Base-by-base conservation (phyloP, 2,329 filamentous ascomycete genomes). In the Zelopaecilomyces penicillatus region DNA sequence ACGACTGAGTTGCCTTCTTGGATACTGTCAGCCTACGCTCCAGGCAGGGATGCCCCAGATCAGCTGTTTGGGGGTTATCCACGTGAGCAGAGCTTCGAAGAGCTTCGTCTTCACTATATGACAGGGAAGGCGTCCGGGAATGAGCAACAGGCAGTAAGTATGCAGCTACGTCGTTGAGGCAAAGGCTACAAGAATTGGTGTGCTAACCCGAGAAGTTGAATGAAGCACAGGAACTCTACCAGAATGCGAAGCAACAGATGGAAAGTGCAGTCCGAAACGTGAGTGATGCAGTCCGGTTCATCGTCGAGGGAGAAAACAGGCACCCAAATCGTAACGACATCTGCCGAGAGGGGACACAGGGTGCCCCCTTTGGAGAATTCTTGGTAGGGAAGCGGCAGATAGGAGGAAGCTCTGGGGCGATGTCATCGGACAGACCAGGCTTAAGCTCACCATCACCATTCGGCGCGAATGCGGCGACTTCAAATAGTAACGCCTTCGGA, bases 31-130 rank as follows among this genome's bases (percentile, higher is more conserved):
- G 76, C 84, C 26, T 97, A 95, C 63, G 87, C 82, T 0, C 89
- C 90, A 0, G 85, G 84, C 4, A 75, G 71, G 55, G 78, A 89
- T 54, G 80, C 85, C 2, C 90, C 90, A 0, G 79, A 80, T 12
- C 88, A 95, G 64, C 73, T 96, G 1, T 90, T 95, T 56, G 88
- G 88, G 42, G 89, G 88, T 2, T 75, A 73, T 37, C 73, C 78
- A 5, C 76, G 89, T 12, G 91, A 97, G 62, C 84, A 89, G 62
- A 95, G 88, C 57, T 84, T 85, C 35, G 91, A 97, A 62, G 91
- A 97, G 65, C 76, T 95, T 60, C 78, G 89, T 41, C 60, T 90
- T 26, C 83, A 88, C 58, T 90, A 91, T 57, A 70, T 81, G 55
- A 57, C 60, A 42, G 78, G 78, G 2, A 68, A 73, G 35, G 74